phyloP scores from a whole-genome alignment of 352 stramenopile species.

The Globisporangium rhizosaccharum region DNA sequence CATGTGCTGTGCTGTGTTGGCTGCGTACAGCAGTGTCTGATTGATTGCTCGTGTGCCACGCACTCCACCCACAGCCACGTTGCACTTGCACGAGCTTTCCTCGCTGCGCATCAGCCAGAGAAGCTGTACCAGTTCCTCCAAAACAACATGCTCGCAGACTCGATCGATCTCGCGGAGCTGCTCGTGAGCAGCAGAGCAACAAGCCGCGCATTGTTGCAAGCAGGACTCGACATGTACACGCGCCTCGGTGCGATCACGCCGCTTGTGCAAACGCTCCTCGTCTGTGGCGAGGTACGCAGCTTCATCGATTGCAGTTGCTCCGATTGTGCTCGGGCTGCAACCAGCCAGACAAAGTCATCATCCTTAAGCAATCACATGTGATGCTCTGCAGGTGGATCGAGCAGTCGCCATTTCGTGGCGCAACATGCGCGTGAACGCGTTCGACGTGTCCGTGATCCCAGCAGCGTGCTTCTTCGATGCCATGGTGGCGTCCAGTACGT shows the following conservation, averaged over 20 bases:
- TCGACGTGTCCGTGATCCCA: slow-evolving; percentile 32
- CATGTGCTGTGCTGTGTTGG: background rate
- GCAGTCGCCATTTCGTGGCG: slow-evolving; percentile 44
- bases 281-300: slow-evolving; percentile 32
- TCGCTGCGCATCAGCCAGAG: slow-evolving; percentile 30
- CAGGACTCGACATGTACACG: slow-evolving; percentile 66
- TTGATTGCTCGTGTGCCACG: background rate
- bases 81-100: slow-evolving; percentile 44
- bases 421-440: slow-evolving; percentile 32
- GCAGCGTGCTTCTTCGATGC: slow-evolving; percentile 44
- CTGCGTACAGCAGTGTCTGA: background rate
- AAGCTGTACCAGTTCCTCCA: slow-evolving; percentile 70
- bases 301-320: background rate
- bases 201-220: slow-evolving; percentile 36
- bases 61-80: slow-evolving; percentile 31
- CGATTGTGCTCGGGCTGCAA: too few species aligned
- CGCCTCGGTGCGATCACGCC: slow-evolving; percentile 36
- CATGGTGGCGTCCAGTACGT: slow-evolving; percentile 25
- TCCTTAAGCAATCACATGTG: background rate
- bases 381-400: slow-evolving; percentile 22
- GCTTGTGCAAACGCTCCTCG: slow-evolving; percentile 46
- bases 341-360: background rate
- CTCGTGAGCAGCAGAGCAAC: slow-evolving; percentile 27
- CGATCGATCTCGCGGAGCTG: slow-evolving; percentile 44
- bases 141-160: slow-evolving; percentile 52